phyloP scores from a whole-genome alignment of 768 basidiomycete species.

The Pulveroboletus frians region DNA sequence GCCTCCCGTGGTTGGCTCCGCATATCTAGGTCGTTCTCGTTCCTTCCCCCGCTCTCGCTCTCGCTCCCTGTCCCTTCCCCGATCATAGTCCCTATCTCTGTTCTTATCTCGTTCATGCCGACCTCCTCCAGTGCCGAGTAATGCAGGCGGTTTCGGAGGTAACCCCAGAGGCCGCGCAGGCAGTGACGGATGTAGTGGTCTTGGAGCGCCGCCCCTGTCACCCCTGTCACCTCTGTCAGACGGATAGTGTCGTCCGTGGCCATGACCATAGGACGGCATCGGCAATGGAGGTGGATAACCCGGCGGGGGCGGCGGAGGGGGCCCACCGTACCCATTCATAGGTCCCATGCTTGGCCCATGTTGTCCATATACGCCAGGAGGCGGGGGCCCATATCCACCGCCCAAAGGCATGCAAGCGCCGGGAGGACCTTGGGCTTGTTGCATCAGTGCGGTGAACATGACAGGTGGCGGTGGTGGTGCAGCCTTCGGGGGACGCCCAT shows the following conservation, averaged over 20 bases:
- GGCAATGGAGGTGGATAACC: slow-evolving; percentile 19
- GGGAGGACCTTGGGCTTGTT: slow-evolving; percentile 14
- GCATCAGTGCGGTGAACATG: slow-evolving; percentile 30
- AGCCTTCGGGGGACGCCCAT: slow-evolving; percentile 29
- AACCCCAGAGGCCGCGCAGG: slow-evolving; percentile 17
- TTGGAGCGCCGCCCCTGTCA: slow-evolving; percentile 5
- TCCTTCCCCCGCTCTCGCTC: slow-evolving; percentile 15
- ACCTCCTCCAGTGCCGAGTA: slow-evolving; percentile 10
- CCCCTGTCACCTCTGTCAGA: slow-evolving; percentile 15
- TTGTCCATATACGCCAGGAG: slow-evolving; percentile 13
- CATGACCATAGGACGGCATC: slow-evolving; percentile 8
- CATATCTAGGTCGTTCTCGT: slow-evolving; percentile 17
- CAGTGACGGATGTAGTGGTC: slow-evolving; percentile 16
- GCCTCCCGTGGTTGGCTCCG: slow-evolving; percentile 4
- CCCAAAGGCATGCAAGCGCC: slow-evolving; percentile 6
- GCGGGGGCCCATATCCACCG: slow-evolving; percentile 12
- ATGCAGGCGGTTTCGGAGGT: slow-evolving; percentile 17
- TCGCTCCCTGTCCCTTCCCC: slow-evolving; percentile 4
- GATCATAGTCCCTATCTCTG: slow-evolving; percentile 5
- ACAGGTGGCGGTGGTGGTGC: slow-evolving; percentile 26
- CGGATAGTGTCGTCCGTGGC: slow-evolving; percentile 10
- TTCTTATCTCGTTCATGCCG: slow-evolving; percentile 19
- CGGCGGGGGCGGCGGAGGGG: slow-evolving; percentile 6
- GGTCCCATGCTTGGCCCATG: slow-evolving; percentile 5
- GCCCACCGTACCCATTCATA: slow-evolving; percentile 16